Conservation (phyloP, 371 early-diverging fungal species). For the Entomophthora muscae region DNA sequence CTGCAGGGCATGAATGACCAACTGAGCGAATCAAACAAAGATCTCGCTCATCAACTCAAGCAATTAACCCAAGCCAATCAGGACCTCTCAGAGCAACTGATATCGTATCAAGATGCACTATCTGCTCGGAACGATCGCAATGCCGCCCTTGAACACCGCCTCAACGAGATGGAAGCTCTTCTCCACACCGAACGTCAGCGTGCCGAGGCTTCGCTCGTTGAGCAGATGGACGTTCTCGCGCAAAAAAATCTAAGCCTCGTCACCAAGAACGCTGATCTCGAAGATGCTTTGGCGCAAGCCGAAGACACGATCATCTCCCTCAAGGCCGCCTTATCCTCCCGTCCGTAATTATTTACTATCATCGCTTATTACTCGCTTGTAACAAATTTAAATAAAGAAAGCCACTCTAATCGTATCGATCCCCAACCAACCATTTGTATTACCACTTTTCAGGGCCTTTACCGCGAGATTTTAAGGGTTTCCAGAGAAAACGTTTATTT, state of each 20-base stretch:
- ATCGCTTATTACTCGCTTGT: too few relatives aligned
- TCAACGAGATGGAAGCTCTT: slow-evolving; percentile 27
- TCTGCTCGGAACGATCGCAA: slow-evolving; percentile 34
- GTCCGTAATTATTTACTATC: neutral
- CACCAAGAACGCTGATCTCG: slow-evolving; percentile 45
- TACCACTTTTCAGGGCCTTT: too few relatives aligned
- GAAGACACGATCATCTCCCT: slow-evolving; percentile 44
- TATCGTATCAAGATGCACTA: slow-evolving; percentile 36
- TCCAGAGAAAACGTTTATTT: too few relatives aligned
- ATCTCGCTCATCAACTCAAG: slow-evolving; percentile 35
- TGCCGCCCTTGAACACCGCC: slow-evolving; percentile 36
- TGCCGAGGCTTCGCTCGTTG: slow-evolving; percentile 49
- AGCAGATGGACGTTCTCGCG: slow-evolving; percentile 60
- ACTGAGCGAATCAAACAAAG: slow-evolving; percentile 32
- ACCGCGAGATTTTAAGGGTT: too few relatives aligned
- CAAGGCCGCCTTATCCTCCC: neutral
- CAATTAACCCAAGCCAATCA: slow-evolving; percentile 50
- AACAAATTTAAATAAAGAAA: too few relatives aligned
- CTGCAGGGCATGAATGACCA: slow-evolving; percentile 48
- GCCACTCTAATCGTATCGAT: too few relatives aligned
- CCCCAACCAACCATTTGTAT: too few relatives aligned
- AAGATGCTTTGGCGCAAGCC: slow-evolving; percentile 52
- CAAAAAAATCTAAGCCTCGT: slow-evolving; percentile 59
- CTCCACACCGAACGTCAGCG: slow-evolving; percentile 32
- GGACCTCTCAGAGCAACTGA: slow-evolving; percentile 31